Conservation (phyloP, 148 eudicot genomes). For the Rhododendron kiyosumense region DNA sequence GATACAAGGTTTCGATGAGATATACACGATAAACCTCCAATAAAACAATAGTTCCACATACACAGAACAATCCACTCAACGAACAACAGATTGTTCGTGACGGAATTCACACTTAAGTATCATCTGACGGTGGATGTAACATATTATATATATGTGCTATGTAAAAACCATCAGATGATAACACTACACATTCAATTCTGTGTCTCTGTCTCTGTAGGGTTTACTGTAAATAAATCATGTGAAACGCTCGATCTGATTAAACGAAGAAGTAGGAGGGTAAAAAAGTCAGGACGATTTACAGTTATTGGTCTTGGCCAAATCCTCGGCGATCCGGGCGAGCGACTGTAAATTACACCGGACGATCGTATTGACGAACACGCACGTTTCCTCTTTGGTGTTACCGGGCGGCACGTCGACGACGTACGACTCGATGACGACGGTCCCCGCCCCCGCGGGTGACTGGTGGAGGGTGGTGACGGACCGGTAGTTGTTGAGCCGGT, state of each 20-base stretch:
- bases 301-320: constrained; percentile 23
- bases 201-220: neutral
- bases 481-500: constrained; percentile 65
- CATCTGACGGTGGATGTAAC: neutral
- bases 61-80: neutral
- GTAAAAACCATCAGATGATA: neutral
- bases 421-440: constrained; percentile 80
- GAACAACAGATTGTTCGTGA: neutral
- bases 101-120: neutral
- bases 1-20: neutral
- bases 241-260: neutral
- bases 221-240: neutral
- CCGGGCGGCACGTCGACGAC: constrained; percentile 78
- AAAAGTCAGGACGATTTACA: neutral
- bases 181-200: neutral
- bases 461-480: constrained; percentile 73
- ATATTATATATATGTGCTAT: neutral
- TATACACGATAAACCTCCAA: neutral
- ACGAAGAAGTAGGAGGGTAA: no score
- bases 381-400: constrained; percentile 75
- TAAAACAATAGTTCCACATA: neutral
- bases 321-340: constrained; percentile 53
- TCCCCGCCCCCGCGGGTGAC: constrained; percentile 25
- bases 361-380: constrained; percentile 66
- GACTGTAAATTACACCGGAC: constrained; percentile 66